Evolutionary conservation across 139 green algal genomes (phyloP).

Genomic region (Chlamydomonas sphaeroides): DNA sequence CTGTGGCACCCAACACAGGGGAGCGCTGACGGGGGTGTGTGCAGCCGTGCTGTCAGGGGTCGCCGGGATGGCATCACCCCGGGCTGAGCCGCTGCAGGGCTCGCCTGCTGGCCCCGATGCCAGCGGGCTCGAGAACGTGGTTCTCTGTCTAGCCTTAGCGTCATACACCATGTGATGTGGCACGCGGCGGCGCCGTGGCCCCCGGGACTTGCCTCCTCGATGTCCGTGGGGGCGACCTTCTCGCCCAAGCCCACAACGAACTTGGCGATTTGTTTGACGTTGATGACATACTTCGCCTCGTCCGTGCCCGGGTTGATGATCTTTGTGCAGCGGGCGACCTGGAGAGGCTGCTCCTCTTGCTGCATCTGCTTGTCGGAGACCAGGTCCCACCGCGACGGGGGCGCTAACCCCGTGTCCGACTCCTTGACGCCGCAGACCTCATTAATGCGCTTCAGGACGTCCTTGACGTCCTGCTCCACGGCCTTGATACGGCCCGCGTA

Average conservation of each 20-base stretch:
- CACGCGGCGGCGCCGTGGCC: too few species aligned
- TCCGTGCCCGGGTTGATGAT: slow-evolving; percentile 99
- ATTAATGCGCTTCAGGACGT: slow-evolving; percentile 87
- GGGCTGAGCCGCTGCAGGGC: too few species aligned
- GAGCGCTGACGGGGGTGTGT: too few species aligned
- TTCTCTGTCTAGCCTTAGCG: too few species aligned
- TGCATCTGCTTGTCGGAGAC: slow-evolving; percentile 99
- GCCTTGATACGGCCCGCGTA: slow-evolving; percentile 91
- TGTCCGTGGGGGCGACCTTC: slow-evolving; percentile 97
- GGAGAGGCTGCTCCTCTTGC: slow-evolving; percentile 62
- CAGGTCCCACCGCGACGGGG: slow-evolving; percentile 98
- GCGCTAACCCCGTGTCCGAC: slow-evolving; percentile 93
- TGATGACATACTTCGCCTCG: slow-evolving; percentile 99
- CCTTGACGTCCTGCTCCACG: slow-evolving; percentile 85
- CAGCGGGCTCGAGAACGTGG: too few species aligned
- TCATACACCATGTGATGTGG: too few species aligned
- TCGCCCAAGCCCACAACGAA: slow-evolving; percentile 99
- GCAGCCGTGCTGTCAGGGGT: too few species aligned
- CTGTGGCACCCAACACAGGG: too few species aligned
- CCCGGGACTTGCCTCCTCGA: slow-evolving; percentile 83
- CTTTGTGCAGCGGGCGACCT: slow-evolving; percentile 98
- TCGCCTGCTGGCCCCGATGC: too few species aligned
- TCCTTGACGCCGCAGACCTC: slow-evolving; percentile 94
- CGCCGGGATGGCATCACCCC: too few species aligned
- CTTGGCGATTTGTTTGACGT: slow-evolving; percentile 99